Percentiles rank a stretch among this genome's conserved stretches.
Conservation (phyloP, 2,329 filamentous ascomycete species). For the Passalora sequoiae region DNA sequence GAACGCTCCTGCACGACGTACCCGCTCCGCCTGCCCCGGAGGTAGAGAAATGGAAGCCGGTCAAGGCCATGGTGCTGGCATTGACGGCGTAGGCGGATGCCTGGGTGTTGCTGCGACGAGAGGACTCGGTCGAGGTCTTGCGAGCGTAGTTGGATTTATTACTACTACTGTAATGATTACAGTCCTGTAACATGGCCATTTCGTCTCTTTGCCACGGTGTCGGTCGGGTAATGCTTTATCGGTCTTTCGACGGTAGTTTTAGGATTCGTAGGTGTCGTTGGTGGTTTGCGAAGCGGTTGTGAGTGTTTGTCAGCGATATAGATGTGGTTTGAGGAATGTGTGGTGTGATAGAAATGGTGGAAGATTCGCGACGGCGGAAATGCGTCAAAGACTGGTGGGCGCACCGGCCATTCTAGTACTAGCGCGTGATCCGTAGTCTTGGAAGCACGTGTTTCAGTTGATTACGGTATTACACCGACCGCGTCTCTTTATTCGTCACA, state of each 20-base stretch:
- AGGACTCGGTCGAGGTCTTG: slow-evolving; percentile 52
- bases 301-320: slow-evolving; percentile 5
- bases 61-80: slow-evolving; percentile 60
- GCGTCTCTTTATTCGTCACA: no score
- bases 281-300: slow-evolving; percentile 1
- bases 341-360: neutral
- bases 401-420: no score
- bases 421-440: no score
- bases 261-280: slow-evolving; percentile 6
- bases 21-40: slow-evolving; percentile 62
- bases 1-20: slow-evolving; percentile 11
- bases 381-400: no score
- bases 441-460: no score
- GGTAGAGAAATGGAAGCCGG: slow-evolving; percentile 93
- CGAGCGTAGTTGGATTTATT: slow-evolving; percentile 60
- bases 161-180: slow-evolving; percentile 61
- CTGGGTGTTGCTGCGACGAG: slow-evolving; percentile 68
- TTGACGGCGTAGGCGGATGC: slow-evolving; percentile 89
- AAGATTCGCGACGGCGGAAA: neutral
- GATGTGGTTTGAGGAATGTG: slow-evolving; percentile 2
- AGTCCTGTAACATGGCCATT: slow-evolving; percentile 66
- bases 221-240: slow-evolving; percentile 14
- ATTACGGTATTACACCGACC: no score
- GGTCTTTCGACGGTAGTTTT: slow-evolving; percentile 2
- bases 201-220: slow-evolving; percentile 46